Evolutionary conservation across 768 basidiomycete genomes (phyloP).

Genomic region (Mycena filopes): DNA sequence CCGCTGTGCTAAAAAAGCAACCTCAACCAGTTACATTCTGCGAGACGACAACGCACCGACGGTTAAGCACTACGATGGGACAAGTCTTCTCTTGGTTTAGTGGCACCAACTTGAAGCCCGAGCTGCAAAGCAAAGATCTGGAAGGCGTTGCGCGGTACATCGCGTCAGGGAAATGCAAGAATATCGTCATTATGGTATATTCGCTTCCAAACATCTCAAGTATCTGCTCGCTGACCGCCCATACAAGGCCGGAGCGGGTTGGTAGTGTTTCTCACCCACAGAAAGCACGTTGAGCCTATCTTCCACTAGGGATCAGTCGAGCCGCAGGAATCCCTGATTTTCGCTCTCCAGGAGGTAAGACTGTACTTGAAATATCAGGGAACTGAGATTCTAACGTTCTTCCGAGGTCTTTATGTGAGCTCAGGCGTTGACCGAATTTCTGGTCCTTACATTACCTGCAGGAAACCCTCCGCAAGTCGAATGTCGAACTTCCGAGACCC

Average conservation of each 20-base stretch:
- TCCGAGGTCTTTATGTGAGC: conserved; percentile 19
- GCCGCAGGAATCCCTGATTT: conserved; percentile 25
- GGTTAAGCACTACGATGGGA: conserved; percentile 1
- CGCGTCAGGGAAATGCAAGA: conserved; percentile 22
- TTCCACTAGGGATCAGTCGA: conserved; percentile 22
- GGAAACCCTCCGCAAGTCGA: conserved; percentile 8
- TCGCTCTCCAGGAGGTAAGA: conserved; percentile 13
- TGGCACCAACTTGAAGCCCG: not conserved
- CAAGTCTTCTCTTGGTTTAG: conserved; percentile 21
- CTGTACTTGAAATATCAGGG: not conserved
- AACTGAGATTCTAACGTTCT: not conserved
- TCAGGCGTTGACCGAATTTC: not conserved
- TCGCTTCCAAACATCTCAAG: not conserved
- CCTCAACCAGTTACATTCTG: too few species aligned
- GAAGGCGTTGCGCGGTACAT: conserved; percentile 25
- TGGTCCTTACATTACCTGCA: not conserved
- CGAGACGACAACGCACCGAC: too few species aligned
- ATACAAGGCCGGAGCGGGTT: not conserved
- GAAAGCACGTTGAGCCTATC: not conserved
- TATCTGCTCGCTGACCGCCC: too few species aligned
- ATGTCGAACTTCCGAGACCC: conserved; percentile 5
- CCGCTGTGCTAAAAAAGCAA: too few species aligned
- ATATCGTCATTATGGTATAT: conserved; percentile 18
- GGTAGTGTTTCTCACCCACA: not conserved
- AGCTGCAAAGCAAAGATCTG: conserved; percentile 17